Evolutionary conservation across 2,329 filamentous ascomycete genomes (phyloP).

Genomic region (Pseudocercospora fijiensis): DNA sequence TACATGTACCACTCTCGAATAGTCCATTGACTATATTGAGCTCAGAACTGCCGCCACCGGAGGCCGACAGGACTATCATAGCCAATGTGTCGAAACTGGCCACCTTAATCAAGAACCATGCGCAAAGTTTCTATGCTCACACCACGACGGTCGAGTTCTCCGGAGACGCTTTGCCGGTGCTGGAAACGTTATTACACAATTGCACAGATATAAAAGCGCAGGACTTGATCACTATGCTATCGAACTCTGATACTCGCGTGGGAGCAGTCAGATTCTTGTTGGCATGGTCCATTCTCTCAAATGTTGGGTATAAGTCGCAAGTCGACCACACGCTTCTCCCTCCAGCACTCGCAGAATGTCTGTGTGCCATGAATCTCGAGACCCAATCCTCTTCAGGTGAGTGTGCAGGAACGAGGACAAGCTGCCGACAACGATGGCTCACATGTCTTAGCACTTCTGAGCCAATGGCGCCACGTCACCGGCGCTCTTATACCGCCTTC

Average conservation of each 20-base stretch:
- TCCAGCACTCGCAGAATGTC: neutral
- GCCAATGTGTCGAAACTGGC: neutral
- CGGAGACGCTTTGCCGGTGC: neutral
- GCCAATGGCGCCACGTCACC: constrained; percentile 38
- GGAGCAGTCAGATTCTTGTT: neutral
- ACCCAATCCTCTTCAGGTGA: neutral
- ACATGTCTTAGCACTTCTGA: constrained; percentile 19
- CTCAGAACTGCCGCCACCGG: neutral
- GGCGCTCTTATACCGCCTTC: constrained; percentile 34
- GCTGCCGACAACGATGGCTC: neutral
- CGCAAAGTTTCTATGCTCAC: neutral
- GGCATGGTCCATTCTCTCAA: neutral
- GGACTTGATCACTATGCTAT: neutral
- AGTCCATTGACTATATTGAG: neutral
- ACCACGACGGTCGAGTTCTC: neutral
- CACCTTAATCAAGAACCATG: neutral
- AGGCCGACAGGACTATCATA: neutral
- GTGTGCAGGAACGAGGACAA: neutral
- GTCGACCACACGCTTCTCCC: neutral
- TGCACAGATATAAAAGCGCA: neutral
- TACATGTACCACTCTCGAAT: neutral
- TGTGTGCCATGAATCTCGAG: neutral
- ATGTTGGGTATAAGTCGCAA: neutral
- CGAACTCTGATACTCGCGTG: neutral
- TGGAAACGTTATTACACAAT: neutral